Base-by-base conservation (phyloP, 73 alveolate species). In the Tetrahymena thermophila region DNA sequence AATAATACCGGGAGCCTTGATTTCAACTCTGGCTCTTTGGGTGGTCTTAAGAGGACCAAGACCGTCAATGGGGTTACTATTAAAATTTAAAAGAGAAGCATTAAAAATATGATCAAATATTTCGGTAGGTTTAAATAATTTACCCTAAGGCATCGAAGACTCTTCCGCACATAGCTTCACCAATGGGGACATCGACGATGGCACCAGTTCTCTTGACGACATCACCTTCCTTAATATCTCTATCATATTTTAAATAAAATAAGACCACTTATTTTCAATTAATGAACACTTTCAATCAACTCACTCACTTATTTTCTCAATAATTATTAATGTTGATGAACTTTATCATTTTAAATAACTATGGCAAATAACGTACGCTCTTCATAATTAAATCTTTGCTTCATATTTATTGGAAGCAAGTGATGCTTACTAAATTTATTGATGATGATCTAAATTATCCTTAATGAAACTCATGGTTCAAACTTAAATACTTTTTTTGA, bases 1-100 rank as follows among this genome's bases (percentile, higher is more conserved):
- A 94, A 98, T 99, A 95, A 99, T 98, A 85, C 99, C 99, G 56
- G 99, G 99, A 93, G 99, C 99, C 97, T 98, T 98, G 85, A 97
- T 96, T 95, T 98, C 99, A 56, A 99, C 99, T 94, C 99, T 96
- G 95, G 97, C 97, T 84, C 99, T 96, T 43, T 94, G 58, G 55
- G 93, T 97, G 85, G 99, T 95, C 95, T 96, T 96, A 94, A 99
- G 96, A 84, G 99, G 99, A 56, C 99, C 99, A 23, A 95, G 96
- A 34, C 99, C 99, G 93, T 99, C 99, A 43, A 99, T 98, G 93
- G 99, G 99, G 95, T 98, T 97, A 31, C 89, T 71, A 8, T 71
- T 71, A n/a, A 31, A 28, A 1, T 28, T 71, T 28, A 71, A n/a
- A 25, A 71, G 37, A 71, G 23, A 71, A 71, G 37, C 31, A 25